Conservation (phyloP, 2,329 filamentous ascomycete genomes). For the Claviceps monticola region DNA sequence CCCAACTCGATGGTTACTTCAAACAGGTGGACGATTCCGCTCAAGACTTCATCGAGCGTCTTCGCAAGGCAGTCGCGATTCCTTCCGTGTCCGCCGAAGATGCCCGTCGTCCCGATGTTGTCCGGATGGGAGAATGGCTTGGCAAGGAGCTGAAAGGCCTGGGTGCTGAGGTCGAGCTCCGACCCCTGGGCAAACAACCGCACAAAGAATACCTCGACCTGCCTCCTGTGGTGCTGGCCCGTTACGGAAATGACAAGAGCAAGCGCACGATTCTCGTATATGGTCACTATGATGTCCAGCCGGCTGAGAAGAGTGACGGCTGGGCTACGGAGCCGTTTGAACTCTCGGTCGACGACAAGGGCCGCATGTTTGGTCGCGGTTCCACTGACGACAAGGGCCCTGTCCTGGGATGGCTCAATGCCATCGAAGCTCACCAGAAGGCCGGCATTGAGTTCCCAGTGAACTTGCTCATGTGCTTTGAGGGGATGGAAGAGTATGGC, state of each 20-base stretch:
- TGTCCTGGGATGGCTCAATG: slow-evolving; percentile 93
- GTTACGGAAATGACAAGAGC: slow-evolving; percentile 81
- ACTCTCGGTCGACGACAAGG: slow-evolving; percentile 75
- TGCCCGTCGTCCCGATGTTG: slow-evolving; percentile 75
- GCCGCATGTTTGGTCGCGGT: slow-evolving; percentile 89
- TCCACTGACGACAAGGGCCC: slow-evolving; percentile 97
- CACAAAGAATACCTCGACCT: slow-evolving; percentile 82
- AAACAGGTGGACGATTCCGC: slow-evolving; percentile 75
- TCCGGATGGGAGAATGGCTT: slow-evolving; percentile 92
- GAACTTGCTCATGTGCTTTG: slow-evolving; percentile 97
- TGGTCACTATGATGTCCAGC: slow-evolving; percentile 97
- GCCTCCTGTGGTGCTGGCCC: slow-evolving; percentile 79
- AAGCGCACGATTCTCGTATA: slow-evolving; percentile 96
- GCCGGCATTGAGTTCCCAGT: slow-evolving; percentile 89
- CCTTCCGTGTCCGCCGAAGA: slow-evolving; percentile 91
- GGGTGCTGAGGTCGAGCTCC: slow-evolving; percentile 76
- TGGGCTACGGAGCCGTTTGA: slow-evolving; percentile 94
- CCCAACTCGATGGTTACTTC: slow-evolving; percentile 84
- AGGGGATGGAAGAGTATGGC: slow-evolving; percentile 99
- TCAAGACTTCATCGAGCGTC: slow-evolving; percentile 73
- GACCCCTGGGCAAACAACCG: slow-evolving; percentile 80
- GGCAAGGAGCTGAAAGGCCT: slow-evolving; percentile 68
- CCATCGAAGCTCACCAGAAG: slow-evolving; percentile 94
- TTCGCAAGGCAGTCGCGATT: slow-evolving; percentile 87
- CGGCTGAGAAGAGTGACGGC: slow-evolving; percentile 81